phyloP scores from a whole-genome alignment of 768 basidiomycete genomes.

The Pleurotus pulmonarius region DNA sequence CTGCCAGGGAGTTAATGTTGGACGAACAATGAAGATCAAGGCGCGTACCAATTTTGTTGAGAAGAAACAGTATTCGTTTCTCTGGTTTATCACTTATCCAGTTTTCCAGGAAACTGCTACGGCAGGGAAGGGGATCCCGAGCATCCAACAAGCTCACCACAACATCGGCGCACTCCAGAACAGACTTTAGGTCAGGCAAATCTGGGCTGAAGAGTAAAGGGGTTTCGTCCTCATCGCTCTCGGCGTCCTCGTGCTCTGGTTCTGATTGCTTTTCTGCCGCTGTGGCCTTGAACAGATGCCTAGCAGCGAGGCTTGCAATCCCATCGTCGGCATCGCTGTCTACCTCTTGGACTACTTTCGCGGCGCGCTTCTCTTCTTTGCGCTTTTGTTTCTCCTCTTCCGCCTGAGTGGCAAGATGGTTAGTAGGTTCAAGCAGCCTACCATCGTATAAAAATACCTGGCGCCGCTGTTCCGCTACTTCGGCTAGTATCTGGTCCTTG shows the following conservation, averaged over 20 bases:
- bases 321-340: slow-evolving; percentile 38
- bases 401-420: slow-evolving; percentile 36
- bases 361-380: slow-evolving; percentile 61
- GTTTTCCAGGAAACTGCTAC: slow-evolving; percentile 62
- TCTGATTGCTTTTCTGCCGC: slow-evolving; percentile 25
- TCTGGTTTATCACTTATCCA: slow-evolving; percentile 36
- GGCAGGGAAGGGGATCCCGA: slow-evolving; percentile 72
- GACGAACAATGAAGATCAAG: slow-evolving; percentile 1
- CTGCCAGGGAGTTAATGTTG: no score
- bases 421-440: neutral
- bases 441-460: slow-evolving; percentile 57
- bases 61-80: slow-evolving; percentile 57
- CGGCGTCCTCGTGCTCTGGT: no score
- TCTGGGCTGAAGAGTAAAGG: slow-evolving; percentile 64
- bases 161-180: slow-evolving; percentile 75
- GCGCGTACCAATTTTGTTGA: slow-evolving; percentile 86
- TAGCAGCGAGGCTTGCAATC: slow-evolving; percentile 43
- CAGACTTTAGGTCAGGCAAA: slow-evolving; percentile 58
- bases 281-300: slow-evolving; percentile 30
- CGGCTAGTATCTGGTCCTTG: slow-evolving; percentile 92
- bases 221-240: slow-evolving; percentile 53
- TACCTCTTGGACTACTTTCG: slow-evolving; percentile 21
- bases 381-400: slow-evolving; percentile 72
- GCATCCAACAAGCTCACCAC: slow-evolving; percentile 81
- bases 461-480: slow-evolving; percentile 79